Conservation (phyloP, 805 yeast species). For the Pichia californica region DNA sequence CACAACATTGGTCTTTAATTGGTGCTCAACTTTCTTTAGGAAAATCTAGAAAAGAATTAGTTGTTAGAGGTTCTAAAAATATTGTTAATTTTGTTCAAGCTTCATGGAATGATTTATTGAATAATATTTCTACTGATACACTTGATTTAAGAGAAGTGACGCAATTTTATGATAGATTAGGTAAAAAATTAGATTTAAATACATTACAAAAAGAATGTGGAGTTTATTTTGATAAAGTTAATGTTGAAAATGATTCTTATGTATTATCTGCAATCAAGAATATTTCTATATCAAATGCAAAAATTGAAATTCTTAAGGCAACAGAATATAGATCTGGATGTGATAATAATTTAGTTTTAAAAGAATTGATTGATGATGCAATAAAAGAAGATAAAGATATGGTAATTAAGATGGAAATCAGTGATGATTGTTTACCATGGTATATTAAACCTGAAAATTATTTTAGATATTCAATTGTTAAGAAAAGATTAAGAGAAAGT, state of each 20-base stretch:
- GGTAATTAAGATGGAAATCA: constrained; percentile 10
- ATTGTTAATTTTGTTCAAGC: constrained; percentile 29
- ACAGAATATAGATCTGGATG: constrained; percentile 22
- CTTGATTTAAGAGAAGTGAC: constrained; percentile 18
- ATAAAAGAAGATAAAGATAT: neutral
- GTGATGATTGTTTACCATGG: constrained; percentile 28
- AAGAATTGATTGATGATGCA: constrained; percentile 8
- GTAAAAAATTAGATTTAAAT: constrained; percentile 18
- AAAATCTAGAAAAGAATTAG: constrained; percentile 21
- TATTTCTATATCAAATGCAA: constrained; percentile 21
- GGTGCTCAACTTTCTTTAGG: constrained; percentile 30
- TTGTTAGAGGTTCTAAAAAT: constrained; percentile 24
- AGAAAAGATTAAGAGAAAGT: constrained; percentile 11
- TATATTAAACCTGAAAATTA: constrained; percentile 19
- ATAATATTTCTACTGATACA: constrained; percentile 19
- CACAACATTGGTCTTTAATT: constrained; percentile 29
- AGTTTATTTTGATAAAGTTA: constrained; percentile 28
- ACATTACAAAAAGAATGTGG: constrained; percentile 24
- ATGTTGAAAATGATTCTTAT: constrained; percentile 19
- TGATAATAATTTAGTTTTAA: constrained; percentile 9
- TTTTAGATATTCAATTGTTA: constrained; percentile 17
- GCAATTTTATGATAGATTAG: constrained; percentile 15
- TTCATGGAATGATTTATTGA: constrained; percentile 28
- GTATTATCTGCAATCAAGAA: constrained; percentile 25
- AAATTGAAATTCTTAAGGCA: constrained; percentile 23